Base-by-base conservation (phyloP, 2,329 filamentous ascomycete genomes). In the Phyllosticta paracitricarpa region DNA sequence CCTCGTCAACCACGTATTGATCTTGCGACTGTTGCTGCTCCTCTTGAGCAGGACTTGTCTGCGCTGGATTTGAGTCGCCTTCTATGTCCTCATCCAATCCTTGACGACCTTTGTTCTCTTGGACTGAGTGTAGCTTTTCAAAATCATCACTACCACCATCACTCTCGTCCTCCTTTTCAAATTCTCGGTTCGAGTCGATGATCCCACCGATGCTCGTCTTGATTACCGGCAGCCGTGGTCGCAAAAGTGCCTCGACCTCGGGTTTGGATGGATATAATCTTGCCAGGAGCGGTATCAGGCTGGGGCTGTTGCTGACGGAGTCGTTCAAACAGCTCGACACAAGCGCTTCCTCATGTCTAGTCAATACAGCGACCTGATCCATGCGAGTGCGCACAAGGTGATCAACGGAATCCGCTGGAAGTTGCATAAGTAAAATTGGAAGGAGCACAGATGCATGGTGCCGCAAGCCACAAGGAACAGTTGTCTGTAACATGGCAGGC, bases 311-410 rank as follows among this genome's bases (percentile, higher is more conserved):
- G 78, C 68, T 85, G 78, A 64, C 84, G 76, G 72, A 86, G 0
- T 91, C 89, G 72, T 94, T 91, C 63, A 97, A 77, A 12, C 95
- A 85, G 71, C 90, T 93, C 5, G 91, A 85, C 10, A 94, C 70
- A 82, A 97, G 89, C 52, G 89, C 87, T 33, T 86, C 79, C 69
- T 85, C 86, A 71, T 87, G 81, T 63, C 81, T 80, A 4, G 80
- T 82, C 24, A 96, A 76, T 61, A 96, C 87, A 22, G 90, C 88
- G 2, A 89, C 89, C 65, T 89, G 88, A 69, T 97, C 91, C 64
- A 96, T 80, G 56, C 90, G 84, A 10, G 86, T 83, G 58, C 93
- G 86, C 22, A 90, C 71, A 1, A 88, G 83, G 8, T 87, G 83
- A n/a, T 88, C 82, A 48, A 96, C 75, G 69, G 84, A 80, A 57